These are phyloP conservation scores for Porcisia deanei DNA, from an alignment of 208 protist genomes.

Conservation along the genomic window DNA sequence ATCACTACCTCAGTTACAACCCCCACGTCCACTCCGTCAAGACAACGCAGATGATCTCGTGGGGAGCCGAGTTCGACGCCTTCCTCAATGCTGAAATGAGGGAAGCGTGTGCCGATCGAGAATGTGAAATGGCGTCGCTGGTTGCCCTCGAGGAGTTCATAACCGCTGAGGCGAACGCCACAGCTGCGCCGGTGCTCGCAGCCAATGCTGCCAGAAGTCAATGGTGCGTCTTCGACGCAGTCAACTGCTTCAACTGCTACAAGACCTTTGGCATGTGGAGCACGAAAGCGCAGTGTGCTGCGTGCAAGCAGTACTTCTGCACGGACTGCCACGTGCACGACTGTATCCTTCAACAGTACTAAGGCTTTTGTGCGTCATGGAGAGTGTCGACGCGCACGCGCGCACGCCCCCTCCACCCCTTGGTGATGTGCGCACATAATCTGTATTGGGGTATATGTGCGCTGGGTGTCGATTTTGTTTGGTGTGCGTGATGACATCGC, in stretches of 20 bases:
- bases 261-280: slow-evolving; percentile 40
- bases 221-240: slow-evolving; percentile 43
- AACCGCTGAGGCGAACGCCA: background rate
- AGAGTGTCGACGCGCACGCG: background rate
- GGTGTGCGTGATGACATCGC: background rate
- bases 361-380: background rate
- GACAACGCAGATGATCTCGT: slow-evolving; percentile 31
- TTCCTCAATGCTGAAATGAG: slow-evolving; percentile 51
- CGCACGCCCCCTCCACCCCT: too few relatives aligned
- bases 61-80: slow-evolving; percentile 49
- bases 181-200: background rate
- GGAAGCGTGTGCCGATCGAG: slow-evolving; percentile 40
- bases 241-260: slow-evolving; percentile 52
- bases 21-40: slow-evolving; percentile 18
- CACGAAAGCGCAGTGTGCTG: slow-evolving; percentile 24
- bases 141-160: slow-evolving; percentile 26
- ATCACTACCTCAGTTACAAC: slow-evolving; percentile 37
- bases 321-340: slow-evolving; percentile 35
- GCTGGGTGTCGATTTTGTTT: background rate
- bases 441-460: background rate
- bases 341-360: slow-evolving; percentile 24
- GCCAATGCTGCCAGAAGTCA: slow-evolving; percentile 19
- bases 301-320: slow-evolving; percentile 45
- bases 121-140: slow-evolving; percentile 21
- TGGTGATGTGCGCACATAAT: background rate